A percentile compares a stretch with the other conserved stretches of the same genome.
Evolutionary conservation across 805 yeast species (phyloP).

Genomic region (Wickerhamomyces bovis): DNA sequence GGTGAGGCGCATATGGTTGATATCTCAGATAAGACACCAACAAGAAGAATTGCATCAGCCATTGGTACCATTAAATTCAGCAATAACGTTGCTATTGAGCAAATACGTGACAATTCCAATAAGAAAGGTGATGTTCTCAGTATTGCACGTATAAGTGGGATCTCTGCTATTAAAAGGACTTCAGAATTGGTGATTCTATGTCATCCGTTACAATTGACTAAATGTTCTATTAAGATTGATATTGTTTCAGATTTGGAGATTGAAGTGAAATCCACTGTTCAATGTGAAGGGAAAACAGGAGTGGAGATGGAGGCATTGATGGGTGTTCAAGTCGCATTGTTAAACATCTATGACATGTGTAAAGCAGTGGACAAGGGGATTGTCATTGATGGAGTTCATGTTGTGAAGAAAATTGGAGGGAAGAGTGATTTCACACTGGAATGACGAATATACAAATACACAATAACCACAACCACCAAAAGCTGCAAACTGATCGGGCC

Average conservation of each 20-base stretch:
- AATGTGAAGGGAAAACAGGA: constrained; percentile 46
- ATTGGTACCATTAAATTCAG: constrained; percentile 37
- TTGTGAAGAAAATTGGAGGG: constrained; percentile 40
- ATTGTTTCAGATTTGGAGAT: constrained; percentile 22
- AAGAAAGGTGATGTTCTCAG: constrained; percentile 50
- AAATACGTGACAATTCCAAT: constrained; percentile 31
- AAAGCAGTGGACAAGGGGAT: constrained; percentile 49
- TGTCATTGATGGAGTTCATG: constrained; percentile 33
- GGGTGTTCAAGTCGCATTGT: constrained; percentile 37
- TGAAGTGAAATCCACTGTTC: constrained; percentile 32
- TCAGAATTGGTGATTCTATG: constrained; percentile 43
- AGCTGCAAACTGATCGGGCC: too few relatives aligned
- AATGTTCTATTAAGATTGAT: constrained; percentile 30
- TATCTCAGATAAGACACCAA: constrained; percentile 32
- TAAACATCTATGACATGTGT: constrained; percentile 54
- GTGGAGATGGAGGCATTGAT: constrained; percentile 54
- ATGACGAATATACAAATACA: too few relatives aligned
- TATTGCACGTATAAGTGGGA: constrained; percentile 43
- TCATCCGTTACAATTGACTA: constrained; percentile 41
- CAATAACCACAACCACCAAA: too few relatives aligned
- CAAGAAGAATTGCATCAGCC: constrained; percentile 39
- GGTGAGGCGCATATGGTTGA: constrained; percentile 48
- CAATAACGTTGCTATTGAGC: constrained; percentile 23
- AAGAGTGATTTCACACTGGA: constrained; percentile 22
- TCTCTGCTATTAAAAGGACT: constrained; percentile 46